These are phyloP conservation scores for Tephrocybe sp. DNA, from an alignment of 768 basidiomycete genomes.

Conservation along the genomic window DNA sequence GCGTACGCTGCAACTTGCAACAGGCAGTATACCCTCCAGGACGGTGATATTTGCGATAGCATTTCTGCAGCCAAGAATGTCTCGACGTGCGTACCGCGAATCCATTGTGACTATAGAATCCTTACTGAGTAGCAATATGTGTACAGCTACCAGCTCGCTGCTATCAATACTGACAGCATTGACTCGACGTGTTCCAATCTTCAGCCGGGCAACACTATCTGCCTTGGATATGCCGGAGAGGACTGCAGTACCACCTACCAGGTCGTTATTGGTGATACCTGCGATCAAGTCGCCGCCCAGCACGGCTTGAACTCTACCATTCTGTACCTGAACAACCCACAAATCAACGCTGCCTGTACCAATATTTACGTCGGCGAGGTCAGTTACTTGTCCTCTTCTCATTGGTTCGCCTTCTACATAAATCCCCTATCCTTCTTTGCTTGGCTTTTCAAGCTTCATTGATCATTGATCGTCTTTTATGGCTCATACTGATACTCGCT, in stretches of 20 bases:
- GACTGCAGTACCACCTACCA: slow-evolving; percentile 66
- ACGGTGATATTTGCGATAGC: slow-evolving; percentile 61
- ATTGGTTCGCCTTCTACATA: not conserved
- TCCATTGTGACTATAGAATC: not conserved
- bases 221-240: slow-evolving; percentile 54
- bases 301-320: slow-evolving; percentile 49
- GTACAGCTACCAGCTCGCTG: slow-evolving; percentile 69
- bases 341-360: slow-evolving; percentile 50
- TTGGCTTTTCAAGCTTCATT: not conserved
- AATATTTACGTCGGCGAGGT: slow-evolving; percentile 83
- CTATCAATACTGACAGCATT: slow-evolving; percentile 51
- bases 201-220: slow-evolving; percentile 43
- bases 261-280: slow-evolving; percentile 55
- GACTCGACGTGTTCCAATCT: slow-evolving; percentile 60
- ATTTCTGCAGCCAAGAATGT: slow-evolving; percentile 62
- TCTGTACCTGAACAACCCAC: slow-evolving; percentile 71
- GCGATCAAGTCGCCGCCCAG: slow-evolving; percentile 42
- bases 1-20: slow-evolving; percentile 43
- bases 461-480: not conserved
- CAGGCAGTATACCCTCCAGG: slow-evolving; percentile 56
- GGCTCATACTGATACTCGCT: not conserved
- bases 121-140: slow-evolving; percentile 3
- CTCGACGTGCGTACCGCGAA: slow-evolving; percentile 49
- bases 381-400: slow-evolving; percentile 17
- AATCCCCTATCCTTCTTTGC: not conserved